Conservation (phyloP, 192 early-diverging fungal species). For the Coemansia sp. region DNA sequence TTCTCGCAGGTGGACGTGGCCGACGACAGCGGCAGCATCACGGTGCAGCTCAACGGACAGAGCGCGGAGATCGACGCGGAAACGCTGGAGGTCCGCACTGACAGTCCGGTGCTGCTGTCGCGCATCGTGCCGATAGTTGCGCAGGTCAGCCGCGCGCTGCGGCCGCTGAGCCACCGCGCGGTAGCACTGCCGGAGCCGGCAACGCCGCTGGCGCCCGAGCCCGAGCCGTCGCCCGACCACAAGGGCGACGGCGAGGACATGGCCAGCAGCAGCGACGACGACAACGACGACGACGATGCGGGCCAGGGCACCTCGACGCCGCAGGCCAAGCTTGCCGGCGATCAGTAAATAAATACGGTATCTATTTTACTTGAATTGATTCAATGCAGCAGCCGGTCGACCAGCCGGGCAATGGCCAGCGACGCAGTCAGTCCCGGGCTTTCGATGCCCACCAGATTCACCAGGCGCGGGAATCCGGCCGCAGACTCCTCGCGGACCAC, state of each 20-base stretch:
- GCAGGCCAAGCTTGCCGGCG: too few species aligned
- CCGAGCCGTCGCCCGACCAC: too few species aligned
- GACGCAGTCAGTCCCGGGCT: constrained; percentile 81
- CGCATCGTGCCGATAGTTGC: constrained; percentile 34
- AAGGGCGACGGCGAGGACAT: too few species aligned
- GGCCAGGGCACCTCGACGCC: too few species aligned
- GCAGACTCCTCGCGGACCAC: constrained; percentile 58
- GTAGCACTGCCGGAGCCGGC: too few species aligned
- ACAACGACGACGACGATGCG: too few species aligned
- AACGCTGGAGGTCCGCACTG: constrained; percentile 30
- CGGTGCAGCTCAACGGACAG: constrained; percentile 23
- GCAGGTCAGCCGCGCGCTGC: constrained; percentile 34
- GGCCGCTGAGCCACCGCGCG: constrained; percentile 29
- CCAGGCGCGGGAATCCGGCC: constrained; percentile 55
- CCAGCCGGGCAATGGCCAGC: constrained; percentile 65
- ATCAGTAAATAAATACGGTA: neutral
- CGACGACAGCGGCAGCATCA: constrained; percentile 9
- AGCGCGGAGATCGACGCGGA: constrained; percentile 13
- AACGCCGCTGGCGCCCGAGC: too few species aligned
- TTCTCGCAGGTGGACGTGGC: constrained; percentile 24
- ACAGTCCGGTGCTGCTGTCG: constrained; percentile 26
- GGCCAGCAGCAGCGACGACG: too few species aligned
- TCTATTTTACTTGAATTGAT: neutral
- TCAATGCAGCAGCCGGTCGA: constrained; percentile 10
- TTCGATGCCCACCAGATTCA: constrained; percentile 79